Evolutionary conservation across 208 protist genomes (phyloP).

Genomic region (Leishmania aethiopica): DNA sequence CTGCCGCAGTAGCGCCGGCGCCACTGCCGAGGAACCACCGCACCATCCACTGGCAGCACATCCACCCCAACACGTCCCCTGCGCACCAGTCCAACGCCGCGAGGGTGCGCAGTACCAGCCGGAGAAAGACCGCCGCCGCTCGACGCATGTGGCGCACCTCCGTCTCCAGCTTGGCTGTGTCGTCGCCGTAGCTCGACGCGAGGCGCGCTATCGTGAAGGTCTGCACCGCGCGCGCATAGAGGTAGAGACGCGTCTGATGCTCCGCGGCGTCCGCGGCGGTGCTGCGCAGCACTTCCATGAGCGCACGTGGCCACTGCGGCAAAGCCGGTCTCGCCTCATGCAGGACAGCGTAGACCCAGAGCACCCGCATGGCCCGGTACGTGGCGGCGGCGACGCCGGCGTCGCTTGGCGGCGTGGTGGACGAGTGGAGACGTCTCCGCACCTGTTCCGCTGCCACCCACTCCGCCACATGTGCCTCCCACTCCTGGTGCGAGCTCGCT

Average conservation of each 20-base stretch:
- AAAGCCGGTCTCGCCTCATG: background rate
- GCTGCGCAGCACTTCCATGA: slow-evolving; percentile 23
- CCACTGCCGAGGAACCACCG: slow-evolving; percentile 26
- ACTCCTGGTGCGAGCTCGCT: background rate
- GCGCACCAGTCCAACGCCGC: slow-evolving; percentile 31
- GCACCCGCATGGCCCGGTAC: slow-evolving; percentile 14
- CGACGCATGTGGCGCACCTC: slow-evolving; percentile 19
- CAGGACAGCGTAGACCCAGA: slow-evolving; percentile 23
- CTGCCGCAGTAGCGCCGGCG: background rate
- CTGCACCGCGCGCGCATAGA: slow-evolving; percentile 21
- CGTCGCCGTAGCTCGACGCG: background rate
- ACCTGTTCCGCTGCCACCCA: slow-evolving; percentile 16
- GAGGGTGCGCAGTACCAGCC: slow-evolving; percentile 17
- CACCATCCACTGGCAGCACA: slow-evolving; percentile 21
- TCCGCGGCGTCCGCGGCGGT: slow-evolving; percentile 14
- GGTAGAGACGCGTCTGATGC: slow-evolving; percentile 10
- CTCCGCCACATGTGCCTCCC: slow-evolving; percentile 24
- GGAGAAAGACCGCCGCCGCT: slow-evolving; percentile 16
- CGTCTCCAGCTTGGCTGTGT: background rate
- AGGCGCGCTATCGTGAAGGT: slow-evolving; percentile 16
- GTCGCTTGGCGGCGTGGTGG: slow-evolving; percentile 1
- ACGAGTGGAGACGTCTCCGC: background rate
- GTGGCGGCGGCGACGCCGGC: slow-evolving; percentile 2
- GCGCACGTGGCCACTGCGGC: slow-evolving; percentile 17
- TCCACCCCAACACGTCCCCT: slow-evolving; percentile 13